Evolutionary conservation across 2,329 filamentous ascomycete species (phyloP), one percentile per base, ranked within the genome.

Genomic region (Xylariaceae sp.): DNA sequence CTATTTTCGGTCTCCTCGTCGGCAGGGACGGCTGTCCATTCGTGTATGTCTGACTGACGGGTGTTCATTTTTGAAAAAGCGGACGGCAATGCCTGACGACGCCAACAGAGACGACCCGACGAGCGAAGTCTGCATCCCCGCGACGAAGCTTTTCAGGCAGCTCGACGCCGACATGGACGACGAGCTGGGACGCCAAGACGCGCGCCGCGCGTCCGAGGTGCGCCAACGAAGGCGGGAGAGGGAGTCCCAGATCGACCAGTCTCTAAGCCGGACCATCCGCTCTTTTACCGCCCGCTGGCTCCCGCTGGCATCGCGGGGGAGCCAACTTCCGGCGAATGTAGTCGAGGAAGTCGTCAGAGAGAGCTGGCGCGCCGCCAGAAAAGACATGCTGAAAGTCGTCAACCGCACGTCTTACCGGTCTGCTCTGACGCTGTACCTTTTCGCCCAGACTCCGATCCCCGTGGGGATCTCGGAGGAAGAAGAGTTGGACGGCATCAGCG

Each of bases 311-410:
- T 16, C 29, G 1, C 21, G 19, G 20, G 19, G 40, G 3, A 16
- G 29, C 19, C 12, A 42, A 42, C 32, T 37, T 32, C n/a, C 18
- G 14, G 49, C 6, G n/a, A 44, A 21, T 42, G 40, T 47, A 19
- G 20, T 40, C 21, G 29, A 43, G 44, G 48, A 56, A 7, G 7
- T 54, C 10, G 43, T 44, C 10, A 46, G 44, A 20, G 32, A 52
- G 16, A 46, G 21, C 19, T 61, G 53, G 59, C 56, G 52, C 16
- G 37, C 40, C 21, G 29, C 54, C 18, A 57, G 60, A 40, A 60
- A 50, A 49, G 54, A 57, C 18, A 62, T 62, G 60, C 29, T 62
- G 6, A 60, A 42, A 44, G 57, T 48, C 26, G 49, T 56, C 18
- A 54, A 63, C 43, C 45, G 42, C n/a, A 32, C 43, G 20, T 59